Percentiles rank a stretch among this genome's conserved stretches.
These are phyloP conservation scores for Crithidia fasciculata DNA, from an alignment of 208 protist species.

Conservation along the genomic window DNA sequence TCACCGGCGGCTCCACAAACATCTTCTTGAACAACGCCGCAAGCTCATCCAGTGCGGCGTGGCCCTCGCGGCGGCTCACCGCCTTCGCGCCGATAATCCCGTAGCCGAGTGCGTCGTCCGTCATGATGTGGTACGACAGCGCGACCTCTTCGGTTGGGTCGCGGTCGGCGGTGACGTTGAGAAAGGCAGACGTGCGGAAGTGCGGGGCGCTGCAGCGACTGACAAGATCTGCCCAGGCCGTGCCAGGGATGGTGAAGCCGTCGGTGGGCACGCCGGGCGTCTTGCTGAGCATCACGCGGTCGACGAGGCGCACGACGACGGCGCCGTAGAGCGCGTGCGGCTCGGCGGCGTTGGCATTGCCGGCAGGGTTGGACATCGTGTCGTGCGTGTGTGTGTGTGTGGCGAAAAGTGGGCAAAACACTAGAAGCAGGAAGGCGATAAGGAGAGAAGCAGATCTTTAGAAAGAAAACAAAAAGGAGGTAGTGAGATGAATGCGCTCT, in stretches of 20 bases:
- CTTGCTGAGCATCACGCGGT: conserved; percentile 81
- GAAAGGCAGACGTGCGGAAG: conserved; percentile 77
- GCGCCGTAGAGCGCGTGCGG: conserved; percentile 63
- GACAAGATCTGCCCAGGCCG: conserved; percentile 79
- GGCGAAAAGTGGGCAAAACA: not conserved
- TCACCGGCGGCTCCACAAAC: conserved; percentile 77
- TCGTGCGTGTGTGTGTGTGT: conserved; percentile 1
- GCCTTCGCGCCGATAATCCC: conserved; percentile 60
- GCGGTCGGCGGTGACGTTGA: conserved; percentile 45
- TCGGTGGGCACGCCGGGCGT: conserved; percentile 52
- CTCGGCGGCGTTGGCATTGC: conserved; percentile 4
- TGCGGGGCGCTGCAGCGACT: conserved; percentile 79
- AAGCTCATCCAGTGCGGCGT: conserved; percentile 75
- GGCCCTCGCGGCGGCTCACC: conserved; percentile 58
- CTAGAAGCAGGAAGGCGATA: not conserved
- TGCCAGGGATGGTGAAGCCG: conserved; percentile 73
- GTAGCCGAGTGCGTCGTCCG: conserved; percentile 76
- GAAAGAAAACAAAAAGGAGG: too few relatives aligned
- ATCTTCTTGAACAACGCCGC: conserved; percentile 82
- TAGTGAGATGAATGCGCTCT: too few relatives aligned
- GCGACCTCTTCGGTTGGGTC: conserved; percentile 48
- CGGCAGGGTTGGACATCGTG: conserved; percentile 15
- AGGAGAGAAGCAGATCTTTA: not conserved
- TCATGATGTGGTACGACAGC: conserved; percentile 86
- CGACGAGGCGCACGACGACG: conserved; percentile 79